phyloP scores from a whole-genome alignment of 1,284 basidiomycete genomes.

The Trametes sp. region DNA sequence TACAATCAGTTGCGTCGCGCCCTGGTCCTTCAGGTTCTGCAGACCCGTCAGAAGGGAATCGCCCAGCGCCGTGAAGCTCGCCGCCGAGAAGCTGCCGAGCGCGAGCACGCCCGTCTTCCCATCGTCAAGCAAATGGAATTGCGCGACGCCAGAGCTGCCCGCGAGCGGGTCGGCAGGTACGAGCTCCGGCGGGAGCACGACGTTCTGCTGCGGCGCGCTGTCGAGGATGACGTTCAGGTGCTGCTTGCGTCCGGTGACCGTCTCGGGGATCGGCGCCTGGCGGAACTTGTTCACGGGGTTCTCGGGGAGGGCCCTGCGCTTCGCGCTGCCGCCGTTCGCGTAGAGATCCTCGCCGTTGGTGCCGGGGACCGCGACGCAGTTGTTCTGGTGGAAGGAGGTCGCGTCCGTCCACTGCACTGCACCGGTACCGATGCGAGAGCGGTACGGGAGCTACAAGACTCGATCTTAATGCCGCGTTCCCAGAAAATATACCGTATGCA shows the following conservation, averaged over 20 bases:
- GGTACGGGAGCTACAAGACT: constrained; percentile 57
- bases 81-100: constrained; percentile 64
- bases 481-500: constrained; percentile 1
- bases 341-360: constrained; percentile 62
- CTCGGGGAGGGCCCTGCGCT: constrained; percentile 14
- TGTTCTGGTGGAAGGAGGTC: constrained; percentile 57
- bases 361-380: constrained; percentile 55
- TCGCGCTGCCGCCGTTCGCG: constrained; percentile 28
- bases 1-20: constrained; percentile 61
- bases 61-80: constrained; percentile 51
- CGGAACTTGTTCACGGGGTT: constrained; percentile 49
- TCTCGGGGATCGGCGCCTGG: constrained; percentile 52
- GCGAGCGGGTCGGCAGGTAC: constrained; percentile 50
- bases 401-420: constrained; percentile 57
- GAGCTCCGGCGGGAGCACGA: constrained; percentile 57
- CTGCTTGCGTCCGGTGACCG: constrained; percentile 48
- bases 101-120: constrained; percentile 64
- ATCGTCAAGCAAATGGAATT: constrained; percentile 63
- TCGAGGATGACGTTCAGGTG: constrained; percentile 59
- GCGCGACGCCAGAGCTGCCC: constrained; percentile 57
- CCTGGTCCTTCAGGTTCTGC: constrained; percentile 53
- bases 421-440: constrained; percentile 56
- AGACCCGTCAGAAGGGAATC: constrained; percentile 57
- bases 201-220: constrained; percentile 52
- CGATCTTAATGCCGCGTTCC: neutral